Percentiles rank a stretch among this genome's conserved stretches.
Evolutionary conservation across 306 rosid genomes (phyloP).

Genomic region (Chamaecrista fasciculata): DNA sequence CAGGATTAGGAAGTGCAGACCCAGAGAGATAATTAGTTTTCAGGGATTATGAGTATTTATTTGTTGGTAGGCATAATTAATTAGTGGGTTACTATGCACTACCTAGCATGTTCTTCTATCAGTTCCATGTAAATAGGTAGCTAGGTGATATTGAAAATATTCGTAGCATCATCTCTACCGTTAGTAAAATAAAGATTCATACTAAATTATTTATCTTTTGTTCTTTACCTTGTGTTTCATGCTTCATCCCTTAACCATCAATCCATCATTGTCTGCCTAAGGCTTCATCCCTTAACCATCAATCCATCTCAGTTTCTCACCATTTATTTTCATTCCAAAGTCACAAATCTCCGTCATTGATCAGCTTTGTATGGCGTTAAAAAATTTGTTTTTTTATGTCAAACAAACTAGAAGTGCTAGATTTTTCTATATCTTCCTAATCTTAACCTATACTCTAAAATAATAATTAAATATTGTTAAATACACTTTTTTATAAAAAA

Average conservation of each 20-base stretch:
- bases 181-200: not conserved
- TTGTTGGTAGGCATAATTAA: not conserved
- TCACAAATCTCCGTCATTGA: too few relatives aligned
- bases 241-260: not conserved
- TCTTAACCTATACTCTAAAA: too few relatives aligned
- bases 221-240: not conserved
- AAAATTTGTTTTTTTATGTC: too few relatives aligned
- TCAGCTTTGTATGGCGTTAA: too few relatives aligned
- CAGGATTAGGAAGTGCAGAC: slow-evolving; percentile 76
- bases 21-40: slow-evolving; percentile 49
- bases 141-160: slow-evolving; percentile 17
- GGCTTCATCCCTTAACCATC: too few relatives aligned
- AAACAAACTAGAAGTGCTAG: too few relatives aligned
- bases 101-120: slow-evolving; percentile 23
- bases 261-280: too few relatives aligned
- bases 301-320: too few relatives aligned
- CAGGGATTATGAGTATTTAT: slow-evolving; percentile 36
- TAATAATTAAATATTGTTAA: too few relatives aligned
- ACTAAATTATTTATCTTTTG: not conserved
- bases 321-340: too few relatives aligned
- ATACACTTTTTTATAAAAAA: too few relatives aligned
- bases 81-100: slow-evolving; percentile 2
- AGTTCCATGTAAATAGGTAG: slow-evolving; percentile 34
- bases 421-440: too few relatives aligned
- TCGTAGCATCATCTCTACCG: not conserved